Conservation (phyloP, 1,284 basidiomycete species). For the Lentinus polychrous region DNA sequence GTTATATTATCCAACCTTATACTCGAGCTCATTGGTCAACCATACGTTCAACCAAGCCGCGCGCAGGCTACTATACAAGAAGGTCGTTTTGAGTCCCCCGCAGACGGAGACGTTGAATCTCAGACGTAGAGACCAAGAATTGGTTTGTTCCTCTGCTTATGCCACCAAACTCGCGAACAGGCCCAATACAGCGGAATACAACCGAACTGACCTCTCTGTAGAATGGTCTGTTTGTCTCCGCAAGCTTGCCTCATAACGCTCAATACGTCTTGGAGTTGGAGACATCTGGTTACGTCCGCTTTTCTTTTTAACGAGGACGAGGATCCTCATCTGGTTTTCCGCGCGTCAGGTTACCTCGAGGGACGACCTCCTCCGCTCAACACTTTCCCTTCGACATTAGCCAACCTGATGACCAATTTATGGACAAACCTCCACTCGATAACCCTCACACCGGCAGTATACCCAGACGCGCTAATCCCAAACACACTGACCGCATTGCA, state of each 20-base stretch:
- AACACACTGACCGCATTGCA: slow-evolving; percentile 25
- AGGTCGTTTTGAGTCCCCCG: slow-evolving; percentile 34
- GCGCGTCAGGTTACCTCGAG: slow-evolving; percentile 29
- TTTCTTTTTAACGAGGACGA: not conserved
- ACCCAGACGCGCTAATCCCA: slow-evolving; percentile 31
- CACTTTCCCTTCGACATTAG: not conserved
- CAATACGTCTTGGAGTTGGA: slow-evolving; percentile 33
- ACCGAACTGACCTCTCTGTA: not conserved
- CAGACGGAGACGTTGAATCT: slow-evolving; percentile 28
- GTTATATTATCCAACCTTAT: slow-evolving; percentile 27
- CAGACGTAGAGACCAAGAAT: slow-evolving; percentile 26
- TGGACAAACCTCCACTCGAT: slow-evolving; percentile 35
- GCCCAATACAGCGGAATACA: too few relatives aligned
- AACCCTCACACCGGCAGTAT: slow-evolving; percentile 31
- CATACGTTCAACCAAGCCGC: slow-evolving; percentile 33
- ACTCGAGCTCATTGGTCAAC: slow-evolving; percentile 36
- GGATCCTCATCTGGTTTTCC: not conserved
- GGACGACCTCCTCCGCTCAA: slow-evolving; percentile 7
- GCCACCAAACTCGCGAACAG: too few relatives aligned
- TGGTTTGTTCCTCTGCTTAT: slow-evolving; percentile 20
- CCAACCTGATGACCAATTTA: not conserved
- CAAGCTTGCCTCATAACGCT: slow-evolving; percentile 33
- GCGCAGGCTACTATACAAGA: slow-evolving; percentile 36
- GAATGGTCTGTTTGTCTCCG: slow-evolving; percentile 28
- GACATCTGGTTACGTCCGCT: slow-evolving; percentile 33